Evolutionary conservation across 257 asterid species (phyloP), one percentile per base, ranked within the genome.

Genomic region (Capsicum pubescens): DNA sequence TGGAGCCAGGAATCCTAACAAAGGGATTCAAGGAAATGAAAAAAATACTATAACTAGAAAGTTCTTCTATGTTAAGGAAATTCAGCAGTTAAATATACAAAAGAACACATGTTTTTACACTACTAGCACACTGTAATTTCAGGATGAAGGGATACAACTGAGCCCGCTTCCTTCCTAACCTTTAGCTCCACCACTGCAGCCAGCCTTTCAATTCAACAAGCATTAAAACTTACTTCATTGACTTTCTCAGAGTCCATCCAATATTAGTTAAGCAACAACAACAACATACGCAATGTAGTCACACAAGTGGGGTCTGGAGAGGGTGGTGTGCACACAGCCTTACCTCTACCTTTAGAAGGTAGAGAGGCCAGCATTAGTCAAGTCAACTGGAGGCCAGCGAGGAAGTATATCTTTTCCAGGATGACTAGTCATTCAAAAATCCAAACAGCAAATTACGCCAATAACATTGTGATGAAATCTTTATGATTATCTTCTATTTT

Each of bases 381-480:
- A 72, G 80, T 7, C 80, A 74, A 19, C 80, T 72, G 11, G 61
- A 69, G 32, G 57, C 58, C 8, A 46, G 26, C 14, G 14, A 26
- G 63, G 64, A 76, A 76, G 26, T 52, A 54, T 21, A 26, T 76
- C 15, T 26, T 16, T 70, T 44, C 79, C 79, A 17, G 35, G 56
- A 42, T 70, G 56, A 70, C 63, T 19, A 19, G 80, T 72, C 80
- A 72, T 72, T 74, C 61, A 74, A 76, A 76, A 52, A 50, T 50
- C 61, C n/a, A 13, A 13, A 52, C 63, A 54, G 19, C 46, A 74
- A 21, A 76, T 76, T 76, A 52, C 8, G 81, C 14, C 61, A 54
- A 52, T 46, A 32, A 64, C 16, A 76, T 76, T 11, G 11, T 14
- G 39, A 76, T 3, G 21, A 76, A 16, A 52, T 48, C 19, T 50